phyloP scores from a whole-genome alignment of 1,284 basidiomycete species.

The Malassezia brasiliensis region DNA sequence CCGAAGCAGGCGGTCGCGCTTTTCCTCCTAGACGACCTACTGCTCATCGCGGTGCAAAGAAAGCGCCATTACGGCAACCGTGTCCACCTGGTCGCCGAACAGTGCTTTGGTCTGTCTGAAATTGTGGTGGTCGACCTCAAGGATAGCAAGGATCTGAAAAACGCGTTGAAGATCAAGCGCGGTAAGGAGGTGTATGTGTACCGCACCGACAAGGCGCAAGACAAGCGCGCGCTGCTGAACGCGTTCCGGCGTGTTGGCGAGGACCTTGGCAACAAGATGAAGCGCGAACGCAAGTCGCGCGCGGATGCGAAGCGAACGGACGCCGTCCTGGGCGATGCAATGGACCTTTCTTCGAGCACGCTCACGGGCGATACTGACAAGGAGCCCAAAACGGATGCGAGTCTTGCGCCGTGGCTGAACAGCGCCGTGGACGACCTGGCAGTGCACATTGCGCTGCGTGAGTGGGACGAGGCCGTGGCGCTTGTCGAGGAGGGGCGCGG shows the following conservation, averaged over 20 bases:
- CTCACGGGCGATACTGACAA: neutral
- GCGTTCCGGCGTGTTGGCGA: constrained; percentile 86
- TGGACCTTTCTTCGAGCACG: constrained; percentile 3
- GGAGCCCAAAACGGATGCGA: constrained; percentile 1
- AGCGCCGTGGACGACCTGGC: constrained; percentile 85
- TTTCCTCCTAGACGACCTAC: constrained; percentile 79
- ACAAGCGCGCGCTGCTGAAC: constrained; percentile 74
- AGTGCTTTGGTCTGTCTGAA: constrained; percentile 82
- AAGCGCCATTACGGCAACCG: constrained; percentile 51
- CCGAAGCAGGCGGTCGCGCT: constrained; percentile 76
- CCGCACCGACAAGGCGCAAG: constrained; percentile 66
- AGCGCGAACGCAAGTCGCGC: constrained; percentile 65
- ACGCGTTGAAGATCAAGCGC: constrained; percentile 89
- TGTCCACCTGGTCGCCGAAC: constrained; percentile 69
- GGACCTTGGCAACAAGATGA: constrained; percentile 73
- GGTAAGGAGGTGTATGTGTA: constrained; percentile 90
- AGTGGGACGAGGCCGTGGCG: constrained; percentile 75
- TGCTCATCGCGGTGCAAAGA: constrained; percentile 67
- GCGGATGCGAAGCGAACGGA: neutral
- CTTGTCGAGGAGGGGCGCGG: constrained; percentile 66
- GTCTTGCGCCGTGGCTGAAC: constrained; percentile 62
- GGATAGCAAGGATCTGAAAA: constrained; percentile 81
- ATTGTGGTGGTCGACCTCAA: constrained; percentile 90
- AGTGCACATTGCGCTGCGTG: constrained; percentile 76
- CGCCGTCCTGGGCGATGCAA: neutral